phyloP scores from a whole-genome alignment of 2,329 filamentous ascomycete genomes.

The Coniochaeta pulveracea region DNA sequence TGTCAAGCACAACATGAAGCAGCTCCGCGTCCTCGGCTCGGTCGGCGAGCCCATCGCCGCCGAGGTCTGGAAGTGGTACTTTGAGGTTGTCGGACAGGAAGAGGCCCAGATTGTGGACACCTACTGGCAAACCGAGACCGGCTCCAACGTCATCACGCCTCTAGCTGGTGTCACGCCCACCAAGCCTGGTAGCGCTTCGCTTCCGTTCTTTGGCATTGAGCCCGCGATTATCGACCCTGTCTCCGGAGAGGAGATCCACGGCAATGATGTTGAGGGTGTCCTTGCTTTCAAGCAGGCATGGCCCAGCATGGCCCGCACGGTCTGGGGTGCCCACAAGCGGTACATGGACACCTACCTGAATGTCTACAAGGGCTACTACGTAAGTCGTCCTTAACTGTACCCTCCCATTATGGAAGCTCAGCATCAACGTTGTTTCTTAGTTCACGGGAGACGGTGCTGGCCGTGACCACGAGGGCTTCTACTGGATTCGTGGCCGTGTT shows the following conservation, averaged over 20 bases:
- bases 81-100: conserved; percentile 86
- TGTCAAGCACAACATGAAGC: conserved; percentile 80
- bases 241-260: conserved; percentile 82
- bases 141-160: conserved; percentile 90
- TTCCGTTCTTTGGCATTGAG: conserved; percentile 98
- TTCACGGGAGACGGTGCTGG: conserved; percentile 92
- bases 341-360: conserved; percentile 99
- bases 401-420: no score
- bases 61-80: conserved; percentile 99
- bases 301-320: conserved; percentile 97
- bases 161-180: conserved; percentile 89
- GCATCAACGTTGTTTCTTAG: no score
- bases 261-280: conserved; percentile 95
- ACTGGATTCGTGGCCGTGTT: conserved; percentile 98
- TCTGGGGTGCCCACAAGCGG: conserved; percentile 94
- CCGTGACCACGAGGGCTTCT: conserved; percentile 95
- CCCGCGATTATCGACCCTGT: conserved; percentile 96
- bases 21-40: conserved; percentile 80
- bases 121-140: conserved; percentile 99
- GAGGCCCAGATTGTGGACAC: conserved; percentile 92
- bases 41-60: conserved; percentile 96
- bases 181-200: conserved; percentile 89
- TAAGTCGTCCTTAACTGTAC: no score
- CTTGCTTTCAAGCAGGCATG: conserved; percentile 95
- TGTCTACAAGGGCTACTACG: conserved; percentile 96